Evolutionary conservation across 495 filamentous ascomycete species (phyloP).

Genomic region (Apiosordaria backusii): DNA sequence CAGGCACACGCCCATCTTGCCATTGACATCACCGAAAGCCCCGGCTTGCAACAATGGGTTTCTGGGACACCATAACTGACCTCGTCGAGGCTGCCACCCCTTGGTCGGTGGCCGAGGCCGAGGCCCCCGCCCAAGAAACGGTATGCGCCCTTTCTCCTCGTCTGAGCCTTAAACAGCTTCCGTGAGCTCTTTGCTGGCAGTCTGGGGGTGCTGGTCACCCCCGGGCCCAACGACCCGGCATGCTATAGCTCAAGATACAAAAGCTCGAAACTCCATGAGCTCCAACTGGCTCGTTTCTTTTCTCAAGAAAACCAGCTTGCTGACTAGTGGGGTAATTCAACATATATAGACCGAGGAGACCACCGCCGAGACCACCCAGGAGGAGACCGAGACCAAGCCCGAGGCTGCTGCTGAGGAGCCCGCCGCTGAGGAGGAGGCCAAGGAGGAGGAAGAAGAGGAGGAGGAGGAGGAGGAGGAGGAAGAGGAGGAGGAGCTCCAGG

Average conservation of each 20-base stretch:
- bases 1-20: conserved; percentile 30
- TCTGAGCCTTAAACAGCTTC: conserved; percentile 5
- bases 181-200: neutral
- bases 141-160: conserved; percentile 24
- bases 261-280: neutral
- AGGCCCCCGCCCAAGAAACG: conserved; percentile 41
- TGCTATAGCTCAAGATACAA: neutral
- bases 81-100: conserved; percentile 54
- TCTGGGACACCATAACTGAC: conserved; percentile 54
- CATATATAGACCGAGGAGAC: conserved; percentile 23
- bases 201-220: neutral
- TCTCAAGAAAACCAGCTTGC: neutral
- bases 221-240: no score
- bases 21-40: conserved; percentile 37
- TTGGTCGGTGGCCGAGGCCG: conserved; percentile 54
- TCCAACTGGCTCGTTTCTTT: neutral
- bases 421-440: conserved; percentile 45
- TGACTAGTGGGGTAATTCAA: neutral
- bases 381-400: conserved; percentile 52
- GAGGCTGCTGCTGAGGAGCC: conserved; percentile 48
- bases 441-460: conserved; percentile 47
- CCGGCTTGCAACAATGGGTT: conserved; percentile 46
- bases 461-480: conserved; percentile 77
- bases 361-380: conserved; percentile 40
- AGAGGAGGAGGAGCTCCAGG: conserved; percentile 84